Evolutionary conservation across 2,329 filamentous ascomycete species (phyloP), one percentile per base, ranked within the genome.

Genomic region (Apiospora phragmitis): DNA sequence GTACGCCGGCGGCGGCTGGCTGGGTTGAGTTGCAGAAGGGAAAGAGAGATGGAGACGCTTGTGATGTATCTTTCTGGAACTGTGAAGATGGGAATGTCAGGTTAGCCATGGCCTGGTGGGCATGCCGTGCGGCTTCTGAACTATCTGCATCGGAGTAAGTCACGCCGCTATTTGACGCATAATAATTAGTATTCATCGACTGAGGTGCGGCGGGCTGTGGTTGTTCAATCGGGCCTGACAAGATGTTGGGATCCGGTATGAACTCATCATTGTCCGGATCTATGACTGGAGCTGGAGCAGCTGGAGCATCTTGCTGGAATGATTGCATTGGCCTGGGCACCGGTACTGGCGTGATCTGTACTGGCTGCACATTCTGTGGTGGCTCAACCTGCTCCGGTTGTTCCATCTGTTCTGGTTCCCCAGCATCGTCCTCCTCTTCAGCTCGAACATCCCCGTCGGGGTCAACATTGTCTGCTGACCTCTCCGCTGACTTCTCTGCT

Each of bases 261-360:
- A 79, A 79, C 62, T 79, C 78, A 42, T 79, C 78, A 65, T 77
- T 79, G 21, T 79, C 77, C 9, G 74, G 72, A 74, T 79, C 76
- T 16, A 70, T 71, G 32, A 38, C 43, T 24, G 32, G 42, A 55
- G 67, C 45, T 41, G 67, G 32, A 24, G 35, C 45, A 68, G 16
- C 42, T 24, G 42, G 29, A 21, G 45, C 18, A 26, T 2, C 45
- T 26, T 68, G 67, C 32, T 68, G 42, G n/a, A 18, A 26, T 38
- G 32, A 32, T 38, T 35, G 55, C 55, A 62, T 62, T 35, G 55
- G 55, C 32, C 32, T 62, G 21, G 55, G 55, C 9, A 62, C 55
- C 16, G 55, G 55, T 38, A 62, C 55, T n/a, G 55, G 55, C 7
- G 65, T 67, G 38, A 67, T 45, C 24, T 67, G 65, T 42, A 45